These are phyloP conservation scores for Arthrobotrys sphaeroides DNA, from an alignment of 2,329 filamentous ascomycete genomes.

Conservation along the genomic window DNA sequence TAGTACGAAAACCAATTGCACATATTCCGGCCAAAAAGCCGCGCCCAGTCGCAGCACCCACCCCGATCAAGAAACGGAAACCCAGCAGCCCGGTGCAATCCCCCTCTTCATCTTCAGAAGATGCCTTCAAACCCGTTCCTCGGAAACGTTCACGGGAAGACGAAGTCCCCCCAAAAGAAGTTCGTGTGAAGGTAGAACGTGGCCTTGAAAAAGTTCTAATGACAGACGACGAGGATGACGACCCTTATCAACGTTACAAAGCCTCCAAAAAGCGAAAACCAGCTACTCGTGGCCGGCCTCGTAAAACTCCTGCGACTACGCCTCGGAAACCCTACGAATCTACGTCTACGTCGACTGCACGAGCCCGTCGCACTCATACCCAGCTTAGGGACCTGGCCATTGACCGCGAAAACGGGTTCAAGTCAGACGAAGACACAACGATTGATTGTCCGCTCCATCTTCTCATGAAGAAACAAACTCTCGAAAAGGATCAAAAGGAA, in stretches of 20 bases:
- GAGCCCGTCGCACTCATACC: slow-evolving; percentile 36
- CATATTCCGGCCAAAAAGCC: background rate
- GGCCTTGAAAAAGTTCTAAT: slow-evolving; percentile 55
- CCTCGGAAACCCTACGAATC: slow-evolving; percentile 54
- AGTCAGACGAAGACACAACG: slow-evolving; percentile 58
- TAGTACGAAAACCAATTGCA: slow-evolving; percentile 8
- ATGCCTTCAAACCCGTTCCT: background rate
- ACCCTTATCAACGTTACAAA: slow-evolving; percentile 65
- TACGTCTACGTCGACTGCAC: background rate
- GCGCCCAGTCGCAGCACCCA: background rate
- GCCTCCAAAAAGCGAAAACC: slow-evolving; percentile 68
- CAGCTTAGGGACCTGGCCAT: slow-evolving; percentile 55
- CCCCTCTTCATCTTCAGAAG: background rate
- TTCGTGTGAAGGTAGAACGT: slow-evolving; percentile 18
- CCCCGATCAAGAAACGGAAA: slow-evolving; percentile 27
- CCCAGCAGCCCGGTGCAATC: background rate
- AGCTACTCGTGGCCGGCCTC: slow-evolving; percentile 56
- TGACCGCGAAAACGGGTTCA: slow-evolving; percentile 57
- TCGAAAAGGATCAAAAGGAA: slow-evolving; percentile 44
- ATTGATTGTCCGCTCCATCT: slow-evolving; percentile 56
- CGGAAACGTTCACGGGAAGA: background rate
- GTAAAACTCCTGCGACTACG: slow-evolving; percentile 53
- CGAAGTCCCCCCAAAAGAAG: background rate
- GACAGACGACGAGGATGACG: slow-evolving; percentile 68
- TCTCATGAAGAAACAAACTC: slow-evolving; percentile 34